Evolutionary conservation across 106 monocot genomes (phyloP), one percentile per base, ranked within the genome.

Genomic region (Dioscorea alata): DNA sequence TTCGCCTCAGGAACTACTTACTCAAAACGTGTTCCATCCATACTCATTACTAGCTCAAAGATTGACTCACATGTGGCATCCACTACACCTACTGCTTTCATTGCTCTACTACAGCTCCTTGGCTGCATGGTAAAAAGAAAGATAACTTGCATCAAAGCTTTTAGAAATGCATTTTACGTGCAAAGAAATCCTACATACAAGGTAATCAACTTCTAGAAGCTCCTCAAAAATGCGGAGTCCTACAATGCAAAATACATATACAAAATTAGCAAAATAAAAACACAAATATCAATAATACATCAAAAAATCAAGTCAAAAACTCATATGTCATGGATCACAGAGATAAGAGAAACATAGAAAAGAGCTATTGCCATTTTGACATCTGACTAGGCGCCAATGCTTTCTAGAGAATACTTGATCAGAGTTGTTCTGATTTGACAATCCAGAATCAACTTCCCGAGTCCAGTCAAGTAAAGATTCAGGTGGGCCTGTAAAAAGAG

Each of bases 201-300:
- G 97, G 69, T 86, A 85, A 64, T 97, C 97, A 81, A 84, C 86
- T 92, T 89, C 86, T 64, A 83, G 70, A 72, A 92, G 92, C 68
- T 97, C 97, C 72, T 97, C 92, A 78, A 97, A 97, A 61, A 97
- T 97, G 70, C 97, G 84, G 59, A 97, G 89, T 17, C 96, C 96
- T 97, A 82, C 49, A 84, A 68, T 69, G 62, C 42, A 12, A 71
- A 53, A 65, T 33, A 53, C 12, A 48, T 61, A 42, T 6, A 12
- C 33, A 60, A 54, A 54, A 54, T 54, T 54, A 54, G 15, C 18
- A 18, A 15, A 54, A 54, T 5, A 54, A 54, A 15, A 54, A 18
- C 54, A 13, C 54, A 54, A 10, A 42, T 10, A 10, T 6, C 42
- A 42, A 42, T 42, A 42, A 6, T 42, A 5, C 6, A 42, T 42